Conservation (phyloP, 129 eudicot genomes). For the Flaveria linearis region DNA sequence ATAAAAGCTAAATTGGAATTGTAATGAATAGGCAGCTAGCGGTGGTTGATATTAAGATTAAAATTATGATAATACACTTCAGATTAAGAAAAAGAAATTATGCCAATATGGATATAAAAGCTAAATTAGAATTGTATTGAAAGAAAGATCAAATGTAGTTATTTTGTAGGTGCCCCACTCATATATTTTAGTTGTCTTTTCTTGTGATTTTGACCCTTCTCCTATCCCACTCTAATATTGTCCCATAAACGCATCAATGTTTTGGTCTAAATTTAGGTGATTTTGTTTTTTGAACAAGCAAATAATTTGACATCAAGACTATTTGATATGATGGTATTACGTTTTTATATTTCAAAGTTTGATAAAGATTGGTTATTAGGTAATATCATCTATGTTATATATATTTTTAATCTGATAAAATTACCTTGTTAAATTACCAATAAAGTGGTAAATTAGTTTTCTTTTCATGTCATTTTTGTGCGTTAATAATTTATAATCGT, state of each 20-base stretch:
- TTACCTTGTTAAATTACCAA: no score
- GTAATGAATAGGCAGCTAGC: no score
- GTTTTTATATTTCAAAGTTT: neutral
- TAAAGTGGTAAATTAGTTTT: no score
- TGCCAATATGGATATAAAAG: neutral
- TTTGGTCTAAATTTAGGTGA: constrained; percentile 25
- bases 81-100: neutral
- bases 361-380: neutral
- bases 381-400: neutral
- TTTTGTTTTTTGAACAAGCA: constrained; percentile 23
- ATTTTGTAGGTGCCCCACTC: constrained; percentile 25
- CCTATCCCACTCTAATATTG: constrained; percentile 34
- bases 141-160: constrained; percentile 28
- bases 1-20: no score
- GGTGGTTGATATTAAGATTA: no score
- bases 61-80: no score
- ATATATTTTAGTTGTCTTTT: neutral
- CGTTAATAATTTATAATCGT: no score
- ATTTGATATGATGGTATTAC: constrained; percentile 9
- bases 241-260: constrained; percentile 25
- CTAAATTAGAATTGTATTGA: neutral
- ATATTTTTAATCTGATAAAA: no score
- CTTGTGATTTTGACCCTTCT: constrained; percentile 37
- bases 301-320: constrained; percentile 9
- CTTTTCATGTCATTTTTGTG: no score